Evolutionary conservation across 208 protist species (phyloP).

Genomic region (Trichomonas gallinae): DNA sequence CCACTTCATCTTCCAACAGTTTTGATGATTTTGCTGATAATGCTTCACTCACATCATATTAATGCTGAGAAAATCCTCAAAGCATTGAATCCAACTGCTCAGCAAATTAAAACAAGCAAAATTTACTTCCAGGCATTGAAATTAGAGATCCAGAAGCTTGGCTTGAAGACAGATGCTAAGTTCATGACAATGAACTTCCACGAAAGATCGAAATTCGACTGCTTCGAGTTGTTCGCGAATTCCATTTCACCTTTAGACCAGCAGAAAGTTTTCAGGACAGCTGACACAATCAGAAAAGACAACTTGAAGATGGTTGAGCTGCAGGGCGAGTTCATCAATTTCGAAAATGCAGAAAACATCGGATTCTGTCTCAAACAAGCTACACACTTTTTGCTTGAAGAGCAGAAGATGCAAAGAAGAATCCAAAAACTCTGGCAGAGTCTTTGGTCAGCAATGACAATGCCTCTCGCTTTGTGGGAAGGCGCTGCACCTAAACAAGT

Average conservation of each 20-base stretch:
- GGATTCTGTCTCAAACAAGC: not conserved
- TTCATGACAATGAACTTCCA: not conserved
- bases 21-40: not conserved
- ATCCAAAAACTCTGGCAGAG: not conserved
- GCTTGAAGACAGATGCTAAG: not conserved
- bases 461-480: not conserved
- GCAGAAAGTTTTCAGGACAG: not conserved
- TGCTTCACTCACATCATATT: not conserved
- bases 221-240: not conserved
- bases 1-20: not conserved
- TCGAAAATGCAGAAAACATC: not conserved
- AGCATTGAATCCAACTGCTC: not conserved
- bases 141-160: not conserved
- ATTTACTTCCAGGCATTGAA: not conserved
- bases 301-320: not conserved
- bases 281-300: not conserved
- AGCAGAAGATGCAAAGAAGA: not conserved
- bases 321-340: not conserved
- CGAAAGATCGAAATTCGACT: not conserved
- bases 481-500: not conserved
- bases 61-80: not conserved
- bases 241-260: not conserved
- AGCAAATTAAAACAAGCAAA: not conserved
- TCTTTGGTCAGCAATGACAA: not conserved
- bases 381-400: not conserved